phyloP scores from a whole-genome alignment of 1,284 basidiomycete genomes.

The Sporisorium reilianum region DNA sequence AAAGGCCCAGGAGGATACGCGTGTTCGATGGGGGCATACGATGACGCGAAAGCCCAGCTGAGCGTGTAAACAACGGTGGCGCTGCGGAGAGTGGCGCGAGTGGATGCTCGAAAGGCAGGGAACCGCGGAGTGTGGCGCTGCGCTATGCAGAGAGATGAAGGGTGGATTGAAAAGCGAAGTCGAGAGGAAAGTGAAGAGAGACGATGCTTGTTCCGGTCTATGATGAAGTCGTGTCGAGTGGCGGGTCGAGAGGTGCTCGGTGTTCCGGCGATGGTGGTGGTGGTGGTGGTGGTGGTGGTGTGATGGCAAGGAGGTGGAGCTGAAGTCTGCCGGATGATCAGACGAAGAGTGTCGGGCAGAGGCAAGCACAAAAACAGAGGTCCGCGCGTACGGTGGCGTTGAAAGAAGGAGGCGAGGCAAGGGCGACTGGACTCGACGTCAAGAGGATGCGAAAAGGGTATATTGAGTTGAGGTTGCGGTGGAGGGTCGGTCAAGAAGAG shows the following conservation, averaged over 20 bases:
- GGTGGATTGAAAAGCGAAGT: not conserved
- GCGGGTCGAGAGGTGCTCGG: not conserved
- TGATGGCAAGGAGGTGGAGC: not conserved
- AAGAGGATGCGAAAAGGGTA: not conserved
- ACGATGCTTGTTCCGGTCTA: not conserved
- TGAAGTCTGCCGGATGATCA: not conserved
- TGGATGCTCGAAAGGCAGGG: not conserved
- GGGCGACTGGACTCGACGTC: not conserved
- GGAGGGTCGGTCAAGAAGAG: not conserved
- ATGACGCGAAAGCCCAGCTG: not conserved
- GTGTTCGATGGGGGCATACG: not conserved
- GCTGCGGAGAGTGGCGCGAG: no score
- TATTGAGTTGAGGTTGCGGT: not conserved
- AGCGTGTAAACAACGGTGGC: not conserved
- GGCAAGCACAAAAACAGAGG: not conserved
- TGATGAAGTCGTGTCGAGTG: not conserved
- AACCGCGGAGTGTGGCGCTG: not conserved
- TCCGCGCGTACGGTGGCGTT: not conserved
- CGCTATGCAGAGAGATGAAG: not conserved
- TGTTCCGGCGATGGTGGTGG: not conserved
- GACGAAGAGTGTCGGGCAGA: not conserved
- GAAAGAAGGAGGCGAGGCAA: not conserved
- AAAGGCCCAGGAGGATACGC: not conserved
- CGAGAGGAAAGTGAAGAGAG: not conserved
- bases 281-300: not conserved